These are phyloP conservation scores for Polyplosphaeria fusca DNA, from an alignment of 495 filamentous ascomycete genomes.

Conservation along the genomic window DNA sequence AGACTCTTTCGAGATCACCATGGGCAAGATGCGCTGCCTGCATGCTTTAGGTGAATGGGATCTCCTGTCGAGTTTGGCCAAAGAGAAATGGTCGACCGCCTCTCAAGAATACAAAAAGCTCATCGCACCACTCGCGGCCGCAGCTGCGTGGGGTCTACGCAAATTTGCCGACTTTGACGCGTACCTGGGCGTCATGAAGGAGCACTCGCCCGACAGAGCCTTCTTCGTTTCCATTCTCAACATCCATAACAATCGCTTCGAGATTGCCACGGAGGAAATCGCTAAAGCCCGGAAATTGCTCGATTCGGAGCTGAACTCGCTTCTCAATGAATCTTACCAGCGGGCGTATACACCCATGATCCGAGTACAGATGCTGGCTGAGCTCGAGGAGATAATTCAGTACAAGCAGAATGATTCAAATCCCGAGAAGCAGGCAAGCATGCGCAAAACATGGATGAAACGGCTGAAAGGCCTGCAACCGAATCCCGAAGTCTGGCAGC, in stretches of 20 bases:
- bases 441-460: conserved; percentile 93
- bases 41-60: conserved; percentile 98
- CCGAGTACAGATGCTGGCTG: conserved; percentile 95
- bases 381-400: conserved; percentile 94
- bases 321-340: conserved; percentile 95
- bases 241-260: conserved; percentile 91
- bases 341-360: conserved; percentile 94
- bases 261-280: conserved; percentile 78
- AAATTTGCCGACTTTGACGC: conserved; percentile 98
- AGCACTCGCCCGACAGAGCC: conserved; percentile 83
- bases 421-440: conserved; percentile 76
- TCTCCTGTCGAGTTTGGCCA: conserved; percentile 76
- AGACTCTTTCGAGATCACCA: conserved; percentile 82
- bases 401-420: conserved; percentile 88
- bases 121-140: conserved; percentile 89
- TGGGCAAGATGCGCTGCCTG: conserved; percentile 99
- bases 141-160: conserved; percentile 93
- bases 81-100: conserved; percentile 90
- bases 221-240: conserved; percentile 96
- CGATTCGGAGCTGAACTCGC: conserved; percentile 88
- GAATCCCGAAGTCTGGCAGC: conserved; percentile 97
- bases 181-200: conserved; percentile 91
- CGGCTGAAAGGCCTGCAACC: conserved; percentile 91
- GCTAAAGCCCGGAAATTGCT: conserved; percentile 88
- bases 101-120: conserved; percentile 75